Evolutionary conservation across 257 asterid species (phyloP), one percentile per base, ranked within the genome.

Genomic region (Gentiana straminea): DNA sequence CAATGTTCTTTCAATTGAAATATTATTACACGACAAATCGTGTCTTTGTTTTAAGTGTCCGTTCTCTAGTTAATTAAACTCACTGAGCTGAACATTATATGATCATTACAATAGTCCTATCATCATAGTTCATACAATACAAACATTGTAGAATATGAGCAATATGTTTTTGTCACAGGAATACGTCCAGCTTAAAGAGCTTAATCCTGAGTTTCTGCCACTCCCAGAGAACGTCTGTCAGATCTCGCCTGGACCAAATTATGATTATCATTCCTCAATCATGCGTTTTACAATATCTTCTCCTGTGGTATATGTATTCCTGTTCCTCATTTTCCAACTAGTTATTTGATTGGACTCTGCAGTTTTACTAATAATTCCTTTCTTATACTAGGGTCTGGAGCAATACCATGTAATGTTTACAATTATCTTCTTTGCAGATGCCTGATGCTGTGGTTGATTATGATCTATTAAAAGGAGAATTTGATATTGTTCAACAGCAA

Each of bases 381-480:
- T 41, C 9, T 3, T 41, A 3, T 10, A 41, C 46, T 41, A 8
- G 46, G 1, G 9, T 24, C 24, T 24, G 24, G 8, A 41, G 46
- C 1, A 41, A 41, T 41, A 41, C 46, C 2, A 10, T 41, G 45
- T 41, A 41, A 41, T 10, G 7, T 63, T 55, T 45, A 44, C 6
- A 10, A 33, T 39, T 48, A 67, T 49, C 36, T 66, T 51, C 54
- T 41, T 69, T 59, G 50, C 73, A 91, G 96, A 91, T 91, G 97
- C 97, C 98, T 3, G 98, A 87, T 79, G 95, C 98, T 34, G 79
- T 85, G 32, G 94, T 88, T 52, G 95, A 91, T 68, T 91, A 91
- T 68, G 86, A 84, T 72, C 63, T 91, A 69, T 64, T 77, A 60
- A 81, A 73, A 39, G 90, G 95, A 60, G 77, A 73, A 69, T 92